Percentiles rank a stretch among this genome's conserved stretches.
These are phyloP conservation scores for Eleusine indica DNA, from an alignment of 176 grass and related monocot genomes.

Conservation along the genomic window DNA sequence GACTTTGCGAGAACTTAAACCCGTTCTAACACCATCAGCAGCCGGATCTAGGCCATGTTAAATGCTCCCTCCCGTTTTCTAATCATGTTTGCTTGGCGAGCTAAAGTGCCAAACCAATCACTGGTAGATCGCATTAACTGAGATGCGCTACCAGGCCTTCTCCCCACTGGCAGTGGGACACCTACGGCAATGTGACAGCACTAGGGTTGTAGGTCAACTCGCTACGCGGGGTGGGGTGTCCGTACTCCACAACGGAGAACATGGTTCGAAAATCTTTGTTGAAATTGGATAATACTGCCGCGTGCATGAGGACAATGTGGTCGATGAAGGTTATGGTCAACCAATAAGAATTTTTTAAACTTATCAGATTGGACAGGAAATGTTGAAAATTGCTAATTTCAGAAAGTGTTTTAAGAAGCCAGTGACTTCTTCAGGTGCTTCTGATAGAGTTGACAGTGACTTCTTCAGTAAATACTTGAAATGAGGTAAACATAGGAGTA, in stretches of 20 bases:
- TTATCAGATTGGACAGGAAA: not conserved
- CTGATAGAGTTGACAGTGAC: too few species aligned
- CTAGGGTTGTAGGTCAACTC: slow-evolving; percentile 32
- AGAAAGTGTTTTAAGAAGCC: not conserved
- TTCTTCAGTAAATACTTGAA: too few species aligned
- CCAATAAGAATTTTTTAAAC: not conserved
- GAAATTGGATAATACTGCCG: not conserved
- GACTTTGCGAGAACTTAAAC: slow-evolving; percentile 12
- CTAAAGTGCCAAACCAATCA: slow-evolving; percentile 20
- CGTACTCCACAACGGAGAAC: not conserved
- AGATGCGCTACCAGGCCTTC: not conserved
- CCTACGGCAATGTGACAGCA: slow-evolving; percentile 17
- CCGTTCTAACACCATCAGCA: not conserved
- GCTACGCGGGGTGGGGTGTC: not conserved
- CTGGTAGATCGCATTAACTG: slow-evolving; percentile 6
- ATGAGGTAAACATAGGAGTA: too few species aligned
- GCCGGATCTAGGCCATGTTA: slow-evolving; percentile 14
- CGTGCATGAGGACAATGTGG: not conserved
- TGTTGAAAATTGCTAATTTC: not conserved
- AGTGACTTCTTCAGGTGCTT: too few species aligned
- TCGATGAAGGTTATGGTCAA: not conserved
- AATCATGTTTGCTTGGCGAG: not conserved
- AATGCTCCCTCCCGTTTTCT: slow-evolving; percentile 2
- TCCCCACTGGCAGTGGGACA: not conserved
- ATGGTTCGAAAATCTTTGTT: slow-evolving; percentile 12